Evolutionary conservation across 2,329 filamentous ascomycete genomes (phyloP).

Genomic region (Trichoderma sp.): DNA sequence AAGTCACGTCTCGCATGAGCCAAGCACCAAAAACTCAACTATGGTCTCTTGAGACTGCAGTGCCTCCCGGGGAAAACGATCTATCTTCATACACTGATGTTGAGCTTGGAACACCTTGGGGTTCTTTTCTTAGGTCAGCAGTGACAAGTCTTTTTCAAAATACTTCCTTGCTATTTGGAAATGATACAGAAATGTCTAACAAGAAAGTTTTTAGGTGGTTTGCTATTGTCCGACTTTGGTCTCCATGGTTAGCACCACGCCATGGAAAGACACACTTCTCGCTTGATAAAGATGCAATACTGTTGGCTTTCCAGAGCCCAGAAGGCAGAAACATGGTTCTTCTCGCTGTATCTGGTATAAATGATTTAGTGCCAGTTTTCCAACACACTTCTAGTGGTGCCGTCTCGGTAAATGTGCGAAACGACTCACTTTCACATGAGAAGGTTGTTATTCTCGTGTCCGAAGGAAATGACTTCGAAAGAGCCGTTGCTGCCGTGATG

Average conservation of each 20-base stretch:
- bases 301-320: slow-evolving; percentile 73
- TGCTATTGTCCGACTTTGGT: slow-evolving; percentile 75
- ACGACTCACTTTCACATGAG: slow-evolving; percentile 62
- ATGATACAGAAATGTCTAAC: background rate
- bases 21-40: slow-evolving; percentile 69
- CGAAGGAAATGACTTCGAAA: slow-evolving; percentile 71
- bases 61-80: slow-evolving; percentile 58
- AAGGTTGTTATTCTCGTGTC: slow-evolving; percentile 68
- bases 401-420: slow-evolving; percentile 69
- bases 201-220: slow-evolving; percentile 63
- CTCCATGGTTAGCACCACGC: slow-evolving; percentile 84
- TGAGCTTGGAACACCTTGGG: slow-evolving; percentile 64
- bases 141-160: background rate
- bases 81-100: slow-evolving; percentile 59
- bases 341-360: slow-evolving; percentile 73
- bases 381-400: slow-evolving; percentile 64
- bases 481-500: slow-evolving; percentile 76
- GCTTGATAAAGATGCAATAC: slow-evolving; percentile 74
- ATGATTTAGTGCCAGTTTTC: slow-evolving; percentile 70
- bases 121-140: slow-evolving; percentile 53
- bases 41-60: slow-evolving; percentile 64
- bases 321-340: slow-evolving; percentile 76
- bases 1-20: slow-evolving; percentile 56
- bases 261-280: slow-evolving; percentile 70
- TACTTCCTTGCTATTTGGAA: background rate